Percentiles rank a stretch among this genome's conserved stretches.
Evolutionary conservation across 208 protist species (phyloP).

Genomic region (Borovskyia barvae): DNA sequence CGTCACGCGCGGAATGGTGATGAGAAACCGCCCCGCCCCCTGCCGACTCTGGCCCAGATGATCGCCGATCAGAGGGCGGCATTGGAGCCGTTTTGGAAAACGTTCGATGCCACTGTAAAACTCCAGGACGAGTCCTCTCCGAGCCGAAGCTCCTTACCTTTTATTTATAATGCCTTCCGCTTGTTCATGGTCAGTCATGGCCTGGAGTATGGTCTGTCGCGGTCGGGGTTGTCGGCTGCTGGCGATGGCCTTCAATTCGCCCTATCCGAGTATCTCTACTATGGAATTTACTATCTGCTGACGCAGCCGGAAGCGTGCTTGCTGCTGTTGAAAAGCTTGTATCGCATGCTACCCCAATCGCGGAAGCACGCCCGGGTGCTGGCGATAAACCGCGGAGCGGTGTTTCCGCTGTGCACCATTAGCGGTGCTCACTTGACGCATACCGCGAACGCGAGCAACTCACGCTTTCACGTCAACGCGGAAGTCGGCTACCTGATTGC

Average conservation of each 20-base stretch:
- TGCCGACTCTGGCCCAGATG: constrained; percentile 39
- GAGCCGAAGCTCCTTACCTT: constrained; percentile 63
- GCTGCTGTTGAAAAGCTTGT: constrained; percentile 65
- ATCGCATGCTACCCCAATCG: constrained; percentile 70
- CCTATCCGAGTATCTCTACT: constrained; percentile 81
- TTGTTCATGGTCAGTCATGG: constrained; percentile 69
- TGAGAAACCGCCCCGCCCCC: constrained; percentile 18
- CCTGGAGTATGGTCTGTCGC: constrained; percentile 65
- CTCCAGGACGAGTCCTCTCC: constrained; percentile 78
- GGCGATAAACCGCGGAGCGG: constrained; percentile 64
- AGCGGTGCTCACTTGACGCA: constrained; percentile 42
- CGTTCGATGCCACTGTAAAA: constrained; percentile 67
- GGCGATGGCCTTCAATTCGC: constrained; percentile 69
- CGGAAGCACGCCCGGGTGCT: constrained; percentile 62
- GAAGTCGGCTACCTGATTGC: constrained; percentile 79
- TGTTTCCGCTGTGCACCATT: constrained; percentile 81
- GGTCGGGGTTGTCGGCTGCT: constrained; percentile 60
- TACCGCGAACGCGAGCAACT: constrained; percentile 54
- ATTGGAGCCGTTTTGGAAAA: constrained; percentile 69
- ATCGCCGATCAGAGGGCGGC: constrained; percentile 38
- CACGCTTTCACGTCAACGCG: constrained; percentile 80
- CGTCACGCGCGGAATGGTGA: constrained; percentile 34
- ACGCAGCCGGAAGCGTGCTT: constrained; percentile 60
- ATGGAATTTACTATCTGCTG: constrained; percentile 85
- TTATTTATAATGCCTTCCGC: constrained; percentile 82